Percentiles rank a stretch among this genome's conserved stretches.
Evolutionary conservation across 2,329 filamentous ascomycete species (phyloP).

Genomic region (Monosporascus sp.): DNA sequence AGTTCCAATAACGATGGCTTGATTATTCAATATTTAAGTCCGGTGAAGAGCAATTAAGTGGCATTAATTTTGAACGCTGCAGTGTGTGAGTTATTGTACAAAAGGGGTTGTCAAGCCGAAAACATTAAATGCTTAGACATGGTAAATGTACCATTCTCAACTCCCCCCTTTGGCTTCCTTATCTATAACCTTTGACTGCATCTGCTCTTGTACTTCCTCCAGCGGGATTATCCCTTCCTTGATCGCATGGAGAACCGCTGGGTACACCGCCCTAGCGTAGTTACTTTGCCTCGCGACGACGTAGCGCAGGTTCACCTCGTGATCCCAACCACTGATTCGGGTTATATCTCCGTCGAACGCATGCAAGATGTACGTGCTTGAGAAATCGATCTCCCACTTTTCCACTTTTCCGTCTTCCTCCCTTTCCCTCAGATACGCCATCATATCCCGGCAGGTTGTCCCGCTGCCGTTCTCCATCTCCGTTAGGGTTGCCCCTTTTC

Average conservation of each 20-base stretch:
- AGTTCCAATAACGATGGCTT: too few species aligned
- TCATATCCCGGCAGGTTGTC: background rate
- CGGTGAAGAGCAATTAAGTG: too few species aligned
- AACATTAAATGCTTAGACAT: too few species aligned
- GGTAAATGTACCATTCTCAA: too few species aligned
- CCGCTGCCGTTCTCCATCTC: too few species aligned
- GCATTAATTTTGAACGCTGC: too few species aligned
- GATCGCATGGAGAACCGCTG: slow-evolving; percentile 12
- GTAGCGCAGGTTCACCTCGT: slow-evolving; percentile 14
- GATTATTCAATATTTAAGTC: too few species aligned
- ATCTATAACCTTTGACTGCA: too few species aligned
- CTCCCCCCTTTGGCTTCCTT: too few species aligned
- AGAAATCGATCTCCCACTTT: slow-evolving; percentile 20
- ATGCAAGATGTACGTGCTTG: slow-evolving; percentile 19
- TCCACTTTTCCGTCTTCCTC: slow-evolving; percentile 7
- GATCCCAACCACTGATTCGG: slow-evolving; percentile 12
- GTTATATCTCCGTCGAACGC: slow-evolving; percentile 13
- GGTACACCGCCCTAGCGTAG: slow-evolving; percentile 14
- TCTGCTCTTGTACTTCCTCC: background rate
- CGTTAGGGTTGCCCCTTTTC: too few species aligned
- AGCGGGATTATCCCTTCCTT: slow-evolving; percentile 4
- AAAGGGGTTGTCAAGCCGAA: too few species aligned
- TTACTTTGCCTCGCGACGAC: slow-evolving; percentile 14
- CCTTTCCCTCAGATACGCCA: slow-evolving; percentile 8
- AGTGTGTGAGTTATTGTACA: too few species aligned